phyloP scores from a whole-genome alignment of 2,329 filamentous ascomycete genomes.

The Bipolaris bicolor region DNA sequence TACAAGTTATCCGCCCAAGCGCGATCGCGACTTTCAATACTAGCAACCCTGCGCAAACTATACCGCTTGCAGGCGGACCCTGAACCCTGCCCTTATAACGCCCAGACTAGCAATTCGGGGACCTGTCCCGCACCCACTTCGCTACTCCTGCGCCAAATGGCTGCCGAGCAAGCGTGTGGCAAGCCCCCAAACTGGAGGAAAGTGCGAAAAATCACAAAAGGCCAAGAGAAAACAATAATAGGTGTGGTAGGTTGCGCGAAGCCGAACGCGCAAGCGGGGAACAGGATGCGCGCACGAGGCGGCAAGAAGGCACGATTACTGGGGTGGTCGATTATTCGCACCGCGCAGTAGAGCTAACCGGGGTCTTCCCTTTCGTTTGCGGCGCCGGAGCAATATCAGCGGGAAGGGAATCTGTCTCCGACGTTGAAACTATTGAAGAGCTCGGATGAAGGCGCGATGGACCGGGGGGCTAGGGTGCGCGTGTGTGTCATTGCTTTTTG shows the following conservation, averaged over 20 bases:
- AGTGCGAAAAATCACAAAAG: too few relatives aligned
- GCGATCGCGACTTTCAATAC: conserved; percentile 19
- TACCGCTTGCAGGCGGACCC: conserved; percentile 5
- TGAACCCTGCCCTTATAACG: conserved; percentile 34
- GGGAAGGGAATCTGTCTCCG: background rate
- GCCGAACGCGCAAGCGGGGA: background rate
- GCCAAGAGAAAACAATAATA: background rate
- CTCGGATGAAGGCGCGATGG: background rate
- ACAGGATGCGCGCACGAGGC: background rate
- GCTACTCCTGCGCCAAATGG: conserved; percentile 8
- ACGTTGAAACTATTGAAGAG: conserved; percentile 4
- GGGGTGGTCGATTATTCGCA: background rate
- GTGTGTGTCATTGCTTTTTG: background rate
- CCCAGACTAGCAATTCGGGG: conserved; percentile 23
- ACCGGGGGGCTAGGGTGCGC: background rate
- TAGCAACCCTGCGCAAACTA: conserved; percentile 12
- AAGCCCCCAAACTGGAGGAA: too few relatives aligned
- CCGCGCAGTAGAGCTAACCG: background rate
- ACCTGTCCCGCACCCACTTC: conserved; percentile 22
- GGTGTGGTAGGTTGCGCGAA: background rate
- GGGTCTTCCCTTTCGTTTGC: background rate
- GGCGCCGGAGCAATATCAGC: background rate
- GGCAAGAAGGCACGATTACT: background rate
- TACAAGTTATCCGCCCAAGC: conserved; percentile 6
- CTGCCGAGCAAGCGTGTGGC: background rate